These are phyloP conservation scores for Phaffia tasmanica DNA, from an alignment of 768 basidiomycete species.

Conservation along the genomic window DNA sequence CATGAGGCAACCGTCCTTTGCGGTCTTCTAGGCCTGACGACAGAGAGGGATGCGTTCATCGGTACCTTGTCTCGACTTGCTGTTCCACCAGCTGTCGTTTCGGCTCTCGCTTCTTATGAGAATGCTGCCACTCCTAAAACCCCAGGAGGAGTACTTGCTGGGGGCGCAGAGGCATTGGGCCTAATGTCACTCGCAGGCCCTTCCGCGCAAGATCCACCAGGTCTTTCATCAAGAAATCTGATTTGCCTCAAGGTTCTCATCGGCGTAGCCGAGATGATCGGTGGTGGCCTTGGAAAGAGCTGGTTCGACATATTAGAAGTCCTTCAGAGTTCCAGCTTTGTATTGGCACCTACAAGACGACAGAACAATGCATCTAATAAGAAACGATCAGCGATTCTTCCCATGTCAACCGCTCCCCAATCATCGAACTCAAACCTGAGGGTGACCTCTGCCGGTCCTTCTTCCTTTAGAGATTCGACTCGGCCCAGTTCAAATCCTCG, in stretches of 20 bases:
- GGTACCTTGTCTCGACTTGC: constrained; percentile 79
- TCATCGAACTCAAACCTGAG: constrained; percentile 27
- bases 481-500: not conserved
- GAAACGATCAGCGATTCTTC: constrained; percentile 5
- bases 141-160: not conserved
- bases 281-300: constrained; percentile 66
- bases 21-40: constrained; percentile 73
- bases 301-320: constrained; percentile 89
- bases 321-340: constrained; percentile 88
- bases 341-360: constrained; percentile 42
- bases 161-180: too few species aligned
- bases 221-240: constrained; percentile 77
- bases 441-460: constrained; percentile 23
- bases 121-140: not conserved
- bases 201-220: constrained; percentile 40
- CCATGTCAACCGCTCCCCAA: not conserved
- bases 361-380: constrained; percentile 10
- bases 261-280: constrained; percentile 63
- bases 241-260: constrained; percentile 78
- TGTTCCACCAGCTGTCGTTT: constrained; percentile 80
- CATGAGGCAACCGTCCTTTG: constrained; percentile 77
- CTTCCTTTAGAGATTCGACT: not conserved
- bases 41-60: constrained; percentile 87
- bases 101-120: constrained; percentile 54
- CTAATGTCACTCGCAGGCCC: not conserved